Base-by-base conservation (phyloP, 2,329 filamentous ascomycete genomes). In the Sporothrix dimorphospora region DNA sequence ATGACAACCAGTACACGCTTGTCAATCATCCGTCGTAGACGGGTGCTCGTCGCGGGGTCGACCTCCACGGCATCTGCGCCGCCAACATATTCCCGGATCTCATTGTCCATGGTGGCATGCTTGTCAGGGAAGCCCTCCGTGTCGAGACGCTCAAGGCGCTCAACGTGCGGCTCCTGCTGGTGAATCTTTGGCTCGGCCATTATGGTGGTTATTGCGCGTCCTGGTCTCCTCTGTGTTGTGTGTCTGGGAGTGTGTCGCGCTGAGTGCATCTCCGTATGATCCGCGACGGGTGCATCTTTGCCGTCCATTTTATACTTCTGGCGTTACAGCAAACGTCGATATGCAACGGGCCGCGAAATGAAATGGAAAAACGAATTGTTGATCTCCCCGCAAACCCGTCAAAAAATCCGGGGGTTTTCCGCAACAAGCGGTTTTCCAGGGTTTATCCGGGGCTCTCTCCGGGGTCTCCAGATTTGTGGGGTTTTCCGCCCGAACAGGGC, bases 11-110 rank as follows among this genome's bases (percentile, higher is more conserved):
- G 81, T 2, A 94, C 86, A 38, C 91, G 87, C 74, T 83, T 85
- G 80, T 94, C 90, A 75, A 94, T 92, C 82, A 89, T 82, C 68
- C 80, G 85, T 74, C 88, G 89, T 68, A 94, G 83, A 38, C 90
- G 83, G 51, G 81, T 84, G 79, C 88, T 89, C 70, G 90, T 88
- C 72, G 87, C 88, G 1, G 84, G 81, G 4, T 85, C 83, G 76
- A 94, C 88, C 1, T 87, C 81, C 67, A 92, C 81, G 6, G 82
- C 82, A 21, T 59, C 55, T 1, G 79, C 84, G 24, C 85, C 84
- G 21, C 85, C 85, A 40, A 89, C 87, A 81, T 94, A 94, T 78
- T 90, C 87, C 69, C 90, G 90, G 47, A 94, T 83, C 80, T 94
- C 92, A 70, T 86, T 84, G 80, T 94, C 92, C 71, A 74, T 49